Percentiles rank a stretch among this genome's conserved stretches.
Conservation (phyloP, 306 rosid species). For the Cyamopsis tetragonoloba region DNA sequence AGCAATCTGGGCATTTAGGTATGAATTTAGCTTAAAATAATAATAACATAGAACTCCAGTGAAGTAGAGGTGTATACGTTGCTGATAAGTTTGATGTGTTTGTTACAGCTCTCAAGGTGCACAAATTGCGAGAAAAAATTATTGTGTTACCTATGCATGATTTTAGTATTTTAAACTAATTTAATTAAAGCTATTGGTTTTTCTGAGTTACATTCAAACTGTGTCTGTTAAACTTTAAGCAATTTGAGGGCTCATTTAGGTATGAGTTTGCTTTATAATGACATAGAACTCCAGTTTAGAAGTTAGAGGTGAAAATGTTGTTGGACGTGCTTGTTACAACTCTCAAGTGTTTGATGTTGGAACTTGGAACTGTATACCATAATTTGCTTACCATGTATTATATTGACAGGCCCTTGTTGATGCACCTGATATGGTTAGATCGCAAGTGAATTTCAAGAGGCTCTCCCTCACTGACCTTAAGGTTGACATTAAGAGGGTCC, state of each 20-base stretch:
- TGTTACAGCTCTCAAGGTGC: neutral
- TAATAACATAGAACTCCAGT: neutral
- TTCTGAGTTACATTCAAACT: neutral
- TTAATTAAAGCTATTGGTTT: neutral
- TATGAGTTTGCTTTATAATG: neutral
- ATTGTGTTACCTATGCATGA: too few species aligned
- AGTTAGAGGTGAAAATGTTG: neutral
- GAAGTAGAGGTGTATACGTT: neutral
- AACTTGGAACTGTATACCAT: neutral
- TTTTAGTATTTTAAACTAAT: neutral
- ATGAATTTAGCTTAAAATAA: neutral
- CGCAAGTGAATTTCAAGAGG: constrained; percentile 77
- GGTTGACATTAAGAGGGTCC: constrained; percentile 79
- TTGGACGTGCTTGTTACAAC: neutral
- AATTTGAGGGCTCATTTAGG: neutral
- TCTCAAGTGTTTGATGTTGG: neutral
- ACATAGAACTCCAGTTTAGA: neutral
- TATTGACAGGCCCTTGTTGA: constrained; percentile 72
- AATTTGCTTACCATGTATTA: neutral
- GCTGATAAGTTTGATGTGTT: neutral
- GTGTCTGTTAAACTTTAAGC: neutral
- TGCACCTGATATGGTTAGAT: constrained; percentile 76
- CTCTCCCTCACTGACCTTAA: constrained; percentile 77
- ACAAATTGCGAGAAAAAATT: too few species aligned
- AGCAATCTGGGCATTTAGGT: neutral